Percentiles rank a stretch among this genome's conserved stretches.
Evolutionary conservation across 345 rosid species (phyloP).

Genomic region (Carallia pectinifolia): DNA sequence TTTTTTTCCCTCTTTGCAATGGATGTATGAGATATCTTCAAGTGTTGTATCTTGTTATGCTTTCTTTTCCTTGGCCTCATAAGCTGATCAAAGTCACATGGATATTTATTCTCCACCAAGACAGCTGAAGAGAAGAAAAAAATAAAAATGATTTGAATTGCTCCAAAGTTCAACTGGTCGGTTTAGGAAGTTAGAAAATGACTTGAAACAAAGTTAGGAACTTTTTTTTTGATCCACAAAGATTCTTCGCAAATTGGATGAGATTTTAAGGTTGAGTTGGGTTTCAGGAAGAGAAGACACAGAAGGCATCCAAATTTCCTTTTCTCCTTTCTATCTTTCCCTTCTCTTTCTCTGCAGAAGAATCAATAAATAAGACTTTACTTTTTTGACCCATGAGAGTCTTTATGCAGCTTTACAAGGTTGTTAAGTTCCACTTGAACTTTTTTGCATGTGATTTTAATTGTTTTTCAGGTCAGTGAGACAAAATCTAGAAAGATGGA

Average conservation of each 20-base stretch:
- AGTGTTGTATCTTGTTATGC: not conserved
- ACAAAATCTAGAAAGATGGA: slow-evolving; percentile 17
- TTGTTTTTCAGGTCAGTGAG: slow-evolving; percentile 39
- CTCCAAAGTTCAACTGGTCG: not conserved
- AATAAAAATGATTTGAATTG: not conserved
- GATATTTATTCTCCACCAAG: too few species aligned
- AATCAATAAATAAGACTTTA: not conserved
- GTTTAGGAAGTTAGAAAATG: slow-evolving; percentile 1
- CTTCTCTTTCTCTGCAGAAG: not conserved
- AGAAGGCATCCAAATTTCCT: not conserved
- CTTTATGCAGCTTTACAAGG: not conserved
- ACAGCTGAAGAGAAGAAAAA: too few species aligned
- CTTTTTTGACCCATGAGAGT: not conserved
- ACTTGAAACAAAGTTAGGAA: not conserved
- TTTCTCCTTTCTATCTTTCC: not conserved
- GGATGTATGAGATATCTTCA: not conserved
- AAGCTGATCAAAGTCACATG: too few species aligned
- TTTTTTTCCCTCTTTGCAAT: not conserved
- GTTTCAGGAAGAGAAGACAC: not conserved
- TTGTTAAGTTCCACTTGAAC: slow-evolving; percentile 4
- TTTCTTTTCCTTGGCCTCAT: slow-evolving; percentile 1
- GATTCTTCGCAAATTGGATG: slow-evolving; percentile 1
- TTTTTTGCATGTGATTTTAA: slow-evolving; percentile 9
- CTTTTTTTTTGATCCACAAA: not conserved
- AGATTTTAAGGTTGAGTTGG: not conserved